These are phyloP conservation scores for Camptophora hylomeconis DNA, from an alignment of 2,329 filamentous ascomycete genomes.

Conservation along the genomic window DNA sequence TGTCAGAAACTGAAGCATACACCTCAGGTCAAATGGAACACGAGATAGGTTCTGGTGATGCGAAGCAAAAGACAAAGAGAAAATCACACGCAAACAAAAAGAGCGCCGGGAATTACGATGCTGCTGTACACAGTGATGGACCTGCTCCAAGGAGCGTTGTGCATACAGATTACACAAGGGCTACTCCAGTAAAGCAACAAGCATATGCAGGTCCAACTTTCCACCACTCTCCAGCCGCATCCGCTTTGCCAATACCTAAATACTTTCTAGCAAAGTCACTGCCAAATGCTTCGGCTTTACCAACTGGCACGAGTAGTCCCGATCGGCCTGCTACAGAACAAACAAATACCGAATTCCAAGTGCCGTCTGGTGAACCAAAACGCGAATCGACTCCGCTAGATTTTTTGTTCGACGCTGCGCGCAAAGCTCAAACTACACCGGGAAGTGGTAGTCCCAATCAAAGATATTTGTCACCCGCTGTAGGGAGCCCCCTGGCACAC, in stretches of 20 bases:
- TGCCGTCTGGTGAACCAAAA: slow-evolving; percentile 24
- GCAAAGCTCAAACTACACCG: slow-evolving; percentile 47
- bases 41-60: too few relatives aligned
- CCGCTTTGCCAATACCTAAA: slow-evolving; percentile 77
- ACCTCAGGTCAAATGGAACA: too few relatives aligned
- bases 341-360: slow-evolving; percentile 18
- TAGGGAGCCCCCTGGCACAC: slow-evolving; percentile 25
- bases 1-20: too few relatives aligned
- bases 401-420: slow-evolving; percentile 77
- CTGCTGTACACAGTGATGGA: too few relatives aligned
- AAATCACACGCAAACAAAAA: slow-evolving; percentile 21
- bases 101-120: too few relatives aligned
- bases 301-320: slow-evolving; percentile 29
- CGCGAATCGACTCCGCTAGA: slow-evolving; percentile 67
- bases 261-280: slow-evolving; percentile 71
- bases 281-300: slow-evolving; percentile 40
- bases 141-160: neutral
- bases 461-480: slow-evolving; percentile 41
- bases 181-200: slow-evolving; percentile 31
- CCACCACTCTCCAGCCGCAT: slow-evolving; percentile 85
- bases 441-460: slow-evolving; percentile 32
- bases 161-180: slow-evolving; percentile 20
- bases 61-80: too few relatives aligned
- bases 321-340: slow-evolving; percentile 25
- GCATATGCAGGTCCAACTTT: slow-evolving; percentile 90